Evolutionary conservation across 176 grass and related monocot species (phyloP).

Genomic region (Rhynchospora breviuscula): DNA sequence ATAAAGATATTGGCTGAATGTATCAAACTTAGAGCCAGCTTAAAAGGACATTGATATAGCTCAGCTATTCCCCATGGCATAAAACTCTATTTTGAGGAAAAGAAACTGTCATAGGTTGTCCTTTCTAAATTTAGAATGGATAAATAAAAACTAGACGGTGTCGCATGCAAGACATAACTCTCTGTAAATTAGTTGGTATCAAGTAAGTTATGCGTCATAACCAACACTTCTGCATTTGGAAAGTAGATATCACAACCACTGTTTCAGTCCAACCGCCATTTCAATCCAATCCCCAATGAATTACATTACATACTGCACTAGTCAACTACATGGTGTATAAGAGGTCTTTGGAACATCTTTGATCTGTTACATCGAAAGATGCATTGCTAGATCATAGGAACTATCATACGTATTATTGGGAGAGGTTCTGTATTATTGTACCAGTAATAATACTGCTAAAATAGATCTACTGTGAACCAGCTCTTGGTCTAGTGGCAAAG

Average conservation of each 20-base stretch:
- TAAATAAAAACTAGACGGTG: neutral
- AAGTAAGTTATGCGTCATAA: neutral
- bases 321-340: neutral
- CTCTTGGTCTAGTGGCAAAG: too few species aligned
- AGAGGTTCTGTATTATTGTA: neutral
- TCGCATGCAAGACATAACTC: neutral
- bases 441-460: neutral
- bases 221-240: neutral
- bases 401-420: neutral
- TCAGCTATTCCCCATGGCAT: neutral
- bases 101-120: neutral
- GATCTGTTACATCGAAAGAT: neutral
- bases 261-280: neutral
- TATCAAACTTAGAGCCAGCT: neutral
- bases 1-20: neutral
- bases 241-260: neutral
- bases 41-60: neutral
- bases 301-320: too few species aligned
- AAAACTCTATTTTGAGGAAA: conserved; percentile 12
- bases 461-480: too few species aligned
- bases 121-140: conserved; percentile 18
- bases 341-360: neutral
- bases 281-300: neutral
- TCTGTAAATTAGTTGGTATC: neutral
- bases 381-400: neutral